Evolutionary conservation across 2,329 filamentous ascomycete species (phyloP).

Genomic region (Pyrenophora seminiperda): DNA sequence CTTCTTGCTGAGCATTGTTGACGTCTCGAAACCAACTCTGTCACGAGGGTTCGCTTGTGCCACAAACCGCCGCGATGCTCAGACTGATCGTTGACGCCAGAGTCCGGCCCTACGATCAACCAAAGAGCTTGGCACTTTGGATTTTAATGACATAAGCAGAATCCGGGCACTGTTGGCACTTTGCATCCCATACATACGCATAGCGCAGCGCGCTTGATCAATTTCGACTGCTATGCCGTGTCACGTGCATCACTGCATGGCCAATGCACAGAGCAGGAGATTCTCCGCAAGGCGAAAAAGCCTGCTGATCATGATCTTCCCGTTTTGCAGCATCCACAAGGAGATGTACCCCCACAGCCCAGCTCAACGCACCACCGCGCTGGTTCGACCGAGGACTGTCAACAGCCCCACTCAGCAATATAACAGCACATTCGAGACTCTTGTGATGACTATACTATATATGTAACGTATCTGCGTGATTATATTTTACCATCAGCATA

Average conservation of each 20-base stretch:
- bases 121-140: no score
- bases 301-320: constrained; percentile 28
- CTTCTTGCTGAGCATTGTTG: neutral
- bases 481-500: neutral
- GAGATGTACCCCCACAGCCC: constrained; percentile 20
- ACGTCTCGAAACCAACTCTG: neutral
- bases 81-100: neutral
- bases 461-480: neutral
- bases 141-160: no score
- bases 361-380: constrained; percentile 14
- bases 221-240: neutral
- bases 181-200: no score
- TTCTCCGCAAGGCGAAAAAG: constrained; percentile 10
- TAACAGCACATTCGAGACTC: constrained; percentile 4
- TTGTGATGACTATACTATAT: neutral
- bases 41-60: neutral
- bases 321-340: constrained; percentile 22
- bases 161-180: no score
- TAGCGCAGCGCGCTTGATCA: neutral
- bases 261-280: neutral
- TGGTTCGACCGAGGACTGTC: constrained; percentile 4
- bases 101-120: no score
- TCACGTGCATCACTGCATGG: constrained; percentile 3
- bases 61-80: neutral
- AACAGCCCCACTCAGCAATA: constrained; percentile 4